Base-by-base conservation (phyloP, 768 basidiomycete genomes). In the Trametopsis cervina region DNA sequence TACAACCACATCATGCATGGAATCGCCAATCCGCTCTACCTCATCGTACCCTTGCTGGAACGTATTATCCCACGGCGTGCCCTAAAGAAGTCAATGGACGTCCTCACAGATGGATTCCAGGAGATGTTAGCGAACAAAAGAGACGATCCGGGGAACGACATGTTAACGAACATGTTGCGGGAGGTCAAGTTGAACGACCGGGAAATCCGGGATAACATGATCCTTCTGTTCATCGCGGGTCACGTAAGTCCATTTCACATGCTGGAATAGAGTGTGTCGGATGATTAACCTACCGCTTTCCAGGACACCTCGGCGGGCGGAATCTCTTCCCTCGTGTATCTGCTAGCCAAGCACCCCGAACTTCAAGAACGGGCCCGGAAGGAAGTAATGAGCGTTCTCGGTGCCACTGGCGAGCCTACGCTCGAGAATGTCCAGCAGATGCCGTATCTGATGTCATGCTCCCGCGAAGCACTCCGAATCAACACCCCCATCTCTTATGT, bases 291-390 rank as follows among this genome's bases (percentile, higher is more conserved):
- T 5, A 15, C 23, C n/a, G 44, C 39, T 41, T 41, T 1, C 7
- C 46, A 69, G 66, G 68, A 69, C 46, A 72, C 69, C 2, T 66
- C 67, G 2, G 64, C 69, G 4, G 69, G 70, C 18, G 66, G 64
- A 11, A 54, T 72, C n/a, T 65, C 69, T 3, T 64, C 63, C 4
- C 43, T 60, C 2, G 54, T 69, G 11, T 71, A 69, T 53, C 62
- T 63, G 57, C 58, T 74, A 29, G 66, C 67, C 0, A 59, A 60
- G 15, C 52, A 72, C 46, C 68, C 69, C 1, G 60, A 66, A 21
- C 58, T 65, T 29, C 72, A 74, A 49, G 44, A 51, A 6, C 54
- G 55, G 24, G 67, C 66, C 12, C 66, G 70, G 17, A 60, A 59
- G 24, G 73, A 75, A 58, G 61, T 69, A 22, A 54, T 65, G n/a